phyloP scores from a whole-genome alignment of 176 grass and related monocot species.

The Thalia dealbata region DNA sequence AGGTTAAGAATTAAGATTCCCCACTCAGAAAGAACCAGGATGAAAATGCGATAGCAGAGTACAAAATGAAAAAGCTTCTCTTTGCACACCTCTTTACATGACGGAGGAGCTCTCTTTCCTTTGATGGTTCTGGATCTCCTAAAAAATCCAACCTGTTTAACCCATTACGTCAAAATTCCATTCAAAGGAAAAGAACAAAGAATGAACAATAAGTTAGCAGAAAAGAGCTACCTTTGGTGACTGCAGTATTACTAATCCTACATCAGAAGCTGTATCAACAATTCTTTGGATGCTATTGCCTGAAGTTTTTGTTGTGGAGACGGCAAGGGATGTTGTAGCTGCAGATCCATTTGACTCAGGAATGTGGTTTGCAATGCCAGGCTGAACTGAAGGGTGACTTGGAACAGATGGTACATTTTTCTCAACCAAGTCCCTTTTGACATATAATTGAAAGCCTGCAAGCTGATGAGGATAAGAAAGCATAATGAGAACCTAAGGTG shows the following conservation, averaged over 20 bases:
- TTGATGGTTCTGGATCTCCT: conserved; percentile 23
- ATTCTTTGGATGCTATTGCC: conserved; percentile 17
- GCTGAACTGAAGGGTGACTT: not conserved
- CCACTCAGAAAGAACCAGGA: not conserved
- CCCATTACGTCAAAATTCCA: not conserved
- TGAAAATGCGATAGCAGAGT: not conserved
- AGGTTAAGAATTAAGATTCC: not conserved
- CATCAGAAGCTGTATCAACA: conserved; percentile 25
- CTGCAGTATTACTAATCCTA: conserved; percentile 19
- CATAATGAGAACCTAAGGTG: not conserved
- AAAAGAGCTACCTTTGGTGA: conserved; percentile 12
- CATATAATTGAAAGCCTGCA: conserved; percentile 15
- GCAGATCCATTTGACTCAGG: conserved; percentile 21
- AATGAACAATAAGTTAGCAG: not conserved
- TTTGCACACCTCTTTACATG: conserved; percentile 21
- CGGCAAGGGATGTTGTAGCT: not conserved
- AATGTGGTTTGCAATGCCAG: conserved; percentile 2
- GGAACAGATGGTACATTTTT: conserved; percentile 8
- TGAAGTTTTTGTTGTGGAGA: conserved; percentile 12
- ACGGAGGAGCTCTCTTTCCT: conserved; percentile 21
- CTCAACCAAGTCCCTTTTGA: conserved; percentile 17
- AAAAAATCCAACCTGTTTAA: conserved; percentile 20
- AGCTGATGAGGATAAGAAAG: conserved; percentile 1
- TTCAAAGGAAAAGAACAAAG: not conserved
- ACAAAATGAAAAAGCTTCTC: not conserved